Evolutionary conservation across 495 filamentous ascomycete genomes (phyloP), one percentile per base, ranked within the genome.

Genomic region (Chaetomidium leptoderma): DNA sequence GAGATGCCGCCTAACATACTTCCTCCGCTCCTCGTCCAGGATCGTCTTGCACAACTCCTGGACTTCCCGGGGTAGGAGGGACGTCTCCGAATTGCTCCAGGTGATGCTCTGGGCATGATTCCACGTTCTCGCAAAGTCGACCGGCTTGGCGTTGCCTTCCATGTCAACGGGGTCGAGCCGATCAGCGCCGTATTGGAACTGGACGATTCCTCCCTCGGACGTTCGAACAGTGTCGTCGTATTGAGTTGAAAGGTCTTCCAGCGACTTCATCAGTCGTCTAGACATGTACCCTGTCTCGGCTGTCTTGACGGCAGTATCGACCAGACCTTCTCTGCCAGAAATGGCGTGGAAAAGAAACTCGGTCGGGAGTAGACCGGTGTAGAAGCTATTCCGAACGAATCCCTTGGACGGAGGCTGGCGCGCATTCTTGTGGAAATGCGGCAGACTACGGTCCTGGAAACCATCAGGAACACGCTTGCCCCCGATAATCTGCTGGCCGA

Each of bases 261-360:
- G 77, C 0, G 89, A 93, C 74, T 98, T 98, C 93, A 98, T 97
- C 70, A 98, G 71, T 40, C 93, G 86, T 74, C 93, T 85, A 58
- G 92, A 97, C 95, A 98, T 98, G 75, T 98, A 98, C 53, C 93
- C 93, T 6, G 93, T 98, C 72, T 98, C 93, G 27, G 93, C 93
- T 16, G 93, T 98, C 77, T 98, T 98, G 74, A 98, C 93, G 32
- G 93, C 93, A n/a, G 93, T 98, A 83, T 98, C 93, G 63, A 98
- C 92, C 60, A 98, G 77, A 82, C 93, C 93, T 83, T 96, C 93
- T 84, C 93, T 88, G 68, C 93, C 93, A 40, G 90, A 93, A 76
- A 97, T 96, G 58, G 93, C 93, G 79, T 98, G 93, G 77, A 98
- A 97, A 58, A 97, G 83, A 74, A 98, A 97, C 67, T 98, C 93